phyloP scores from a whole-genome alignment of 495 filamentous ascomycete genomes.

The Filosporella fistucella region DNA sequence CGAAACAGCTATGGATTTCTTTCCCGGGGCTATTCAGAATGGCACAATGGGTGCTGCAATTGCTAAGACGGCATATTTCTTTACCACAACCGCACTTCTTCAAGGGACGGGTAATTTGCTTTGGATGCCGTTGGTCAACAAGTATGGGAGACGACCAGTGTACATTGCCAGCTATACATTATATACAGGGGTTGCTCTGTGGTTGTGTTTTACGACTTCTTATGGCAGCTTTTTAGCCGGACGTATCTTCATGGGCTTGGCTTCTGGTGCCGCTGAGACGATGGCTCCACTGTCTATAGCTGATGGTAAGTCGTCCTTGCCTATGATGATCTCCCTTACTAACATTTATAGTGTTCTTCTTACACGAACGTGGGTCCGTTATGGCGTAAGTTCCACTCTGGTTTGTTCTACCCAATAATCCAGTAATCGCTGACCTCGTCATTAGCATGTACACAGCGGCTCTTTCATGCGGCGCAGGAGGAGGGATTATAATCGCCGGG shows the following conservation, averaged over 20 bases:
- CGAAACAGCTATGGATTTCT: slow-evolving; percentile 41
- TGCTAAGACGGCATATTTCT: slow-evolving; percentile 45
- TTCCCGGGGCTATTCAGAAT: slow-evolving; percentile 24
- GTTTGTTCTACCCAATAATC: not conserved
- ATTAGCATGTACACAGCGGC: slow-evolving; percentile 41
- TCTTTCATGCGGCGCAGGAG: slow-evolving; percentile 37
- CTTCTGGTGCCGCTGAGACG: slow-evolving; percentile 47
- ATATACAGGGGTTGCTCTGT: slow-evolving; percentile 38
- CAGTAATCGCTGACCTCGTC: not conserved
- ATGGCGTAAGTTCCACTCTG: slow-evolving; percentile 33
- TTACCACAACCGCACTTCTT: slow-evolving; percentile 43
- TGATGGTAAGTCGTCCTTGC: slow-evolving; percentile 23
- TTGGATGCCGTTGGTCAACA: slow-evolving; percentile 51
- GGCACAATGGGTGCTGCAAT: slow-evolving; percentile 27
- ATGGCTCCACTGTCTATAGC: slow-evolving; percentile 49
- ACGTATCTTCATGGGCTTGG: slow-evolving; percentile 46
- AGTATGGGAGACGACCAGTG: slow-evolving; percentile 49
- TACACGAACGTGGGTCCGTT: slow-evolving; percentile 50
- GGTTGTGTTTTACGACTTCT: slow-evolving; percentile 38
- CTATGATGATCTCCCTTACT: not conserved
- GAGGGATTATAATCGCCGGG: slow-evolving; percentile 45
- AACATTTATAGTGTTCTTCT: slow-evolving; percentile 40
- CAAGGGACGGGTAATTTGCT: slow-evolving; percentile 48
- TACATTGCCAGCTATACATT: slow-evolving; percentile 44
- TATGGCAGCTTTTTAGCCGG: slow-evolving; percentile 40